Evolutionary conservation across 306 rosid species (phyloP), one percentile per base, ranked within the genome.

Genomic region (Quercus parvula): DNA sequence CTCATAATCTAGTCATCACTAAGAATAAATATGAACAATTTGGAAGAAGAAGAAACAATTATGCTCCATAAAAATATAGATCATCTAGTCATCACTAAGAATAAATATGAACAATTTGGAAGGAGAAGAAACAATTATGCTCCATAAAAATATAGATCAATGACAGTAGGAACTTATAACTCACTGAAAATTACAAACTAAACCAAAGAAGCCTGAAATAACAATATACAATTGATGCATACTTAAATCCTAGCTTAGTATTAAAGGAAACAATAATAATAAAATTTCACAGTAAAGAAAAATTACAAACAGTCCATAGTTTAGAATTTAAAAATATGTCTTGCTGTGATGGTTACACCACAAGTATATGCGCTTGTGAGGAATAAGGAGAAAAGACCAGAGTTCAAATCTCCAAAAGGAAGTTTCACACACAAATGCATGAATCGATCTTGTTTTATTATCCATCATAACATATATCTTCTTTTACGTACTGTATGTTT

Each of bases 331-430:
- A 24, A 15, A 28, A 75, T 74, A 18, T 24, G 79, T 79, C 5
- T 30, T 30, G 33, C 1, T 30, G 5, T 30, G 33, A 30, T 30
- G 33, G 33, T 30, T 30, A 30, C 1, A 3, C 5, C 5, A 30
- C 33, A 4, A 30, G 5, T 30, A 30, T 30, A 30, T 3, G 1
- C 4, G 4, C 5, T 30, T 30, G 4, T 30, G 33, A 30, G 33
- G 5, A 0, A 4, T 30, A 4, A 30, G 4, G 5, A 4, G 33
- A 0, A 30, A 30, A 30, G 1, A 0, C 0, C 5, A 0, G 33
- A 4, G 5, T 30, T 30, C 33, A 30, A 30, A 30, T 30, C 33
- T 30, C 33, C 33, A 30, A 30, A 30, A 30, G 4, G 33, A 4
- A 30, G 33, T 30, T 30, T 0, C 33, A 30, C 33, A 30, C 31